Evolutionary conservation across 1,284 basidiomycete species (phyloP), one percentile per base, ranked within the genome.

Genomic region (Ceratobasidium sp.): DNA sequence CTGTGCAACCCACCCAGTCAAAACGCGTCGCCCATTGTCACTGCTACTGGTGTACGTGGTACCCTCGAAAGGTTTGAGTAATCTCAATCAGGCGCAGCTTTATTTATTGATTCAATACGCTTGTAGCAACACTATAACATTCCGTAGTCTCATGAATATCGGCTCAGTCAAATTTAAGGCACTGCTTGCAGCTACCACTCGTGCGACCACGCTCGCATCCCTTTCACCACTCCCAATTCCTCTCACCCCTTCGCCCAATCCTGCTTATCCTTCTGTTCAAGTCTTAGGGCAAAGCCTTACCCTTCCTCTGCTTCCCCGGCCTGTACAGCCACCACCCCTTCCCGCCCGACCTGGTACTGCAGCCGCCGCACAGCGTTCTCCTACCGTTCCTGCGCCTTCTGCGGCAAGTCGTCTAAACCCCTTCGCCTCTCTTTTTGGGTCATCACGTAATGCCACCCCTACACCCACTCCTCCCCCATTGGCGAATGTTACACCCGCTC

Each of bases 31-130:
- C 86, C 89, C 45, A 82, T 94, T 15, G 86, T 95, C 6, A 95
- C 94, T 0, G 84, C 95, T 33, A 95, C 94, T 1, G 95, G 95
- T 11, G 83, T 97, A 24, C 85, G 95, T 50, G 94, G 93, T 11
- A 86, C 84, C 11, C 81, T 95, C 24, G 83, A 80, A 57, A 80
- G 78, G 81, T 83, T 75, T 86, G 91, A 27, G 5, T 48, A 92
- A 81, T 24, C 75, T 75, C 74, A 77, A 19, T 22, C 15, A 24
- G 17, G 15, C 9, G 29, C 7, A 1, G 45, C 15, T 24, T 15
- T 29, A 50, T 29, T 29, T 50, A 29, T 64, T 45, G 45, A 48
- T 48, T 48, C 24, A 31, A 66, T 41, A 29, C 41, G 54, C 63
- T n/a, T 29, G 24, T 75, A 91, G 91, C 27, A 84, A 89, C 75